These are phyloP conservation scores for Retiboletus flavoniger DNA, from an alignment of 1,284 basidiomycete species.

Conservation along the genomic window DNA sequence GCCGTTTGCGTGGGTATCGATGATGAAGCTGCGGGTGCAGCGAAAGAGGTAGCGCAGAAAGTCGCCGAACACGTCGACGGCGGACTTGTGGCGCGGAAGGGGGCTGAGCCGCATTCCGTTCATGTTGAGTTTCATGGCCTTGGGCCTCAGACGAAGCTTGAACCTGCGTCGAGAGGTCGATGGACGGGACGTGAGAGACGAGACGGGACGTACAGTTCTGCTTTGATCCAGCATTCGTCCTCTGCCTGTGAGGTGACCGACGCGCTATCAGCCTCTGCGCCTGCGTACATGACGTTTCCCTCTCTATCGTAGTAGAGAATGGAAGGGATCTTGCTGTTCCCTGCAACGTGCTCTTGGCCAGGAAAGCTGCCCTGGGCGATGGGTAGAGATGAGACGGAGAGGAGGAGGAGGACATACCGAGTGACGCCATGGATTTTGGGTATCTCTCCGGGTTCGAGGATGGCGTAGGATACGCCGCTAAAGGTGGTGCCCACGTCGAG, in stretches of 20 bases:
- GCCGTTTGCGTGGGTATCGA: conserved; percentile 72
- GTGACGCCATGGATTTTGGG: conserved; percentile 74
- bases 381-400: conserved; percentile 4
- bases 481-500: conserved; percentile 77
- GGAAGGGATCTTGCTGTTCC: conserved; percentile 78
- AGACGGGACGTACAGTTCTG: conserved; percentile 57
- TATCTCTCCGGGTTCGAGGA: conserved; percentile 69
- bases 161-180: conserved; percentile 45
- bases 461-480: conserved; percentile 72
- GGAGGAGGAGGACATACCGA: conserved; percentile 41
- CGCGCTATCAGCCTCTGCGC: conserved; percentile 68
- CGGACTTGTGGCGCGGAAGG: conserved; percentile 61
- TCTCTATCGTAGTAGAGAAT: conserved; percentile 66
- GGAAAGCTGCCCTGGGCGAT: conserved; percentile 53
- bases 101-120: conserved; percentile 72
- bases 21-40: conserved; percentile 70
- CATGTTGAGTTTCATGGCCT: conserved; percentile 73
- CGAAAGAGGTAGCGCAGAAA: conserved; percentile 70
- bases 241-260: conserved; percentile 62
- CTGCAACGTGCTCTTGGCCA: conserved; percentile 78
- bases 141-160: conserved; percentile 73
- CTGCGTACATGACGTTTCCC: conserved; percentile 65
- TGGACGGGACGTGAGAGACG: not conserved
- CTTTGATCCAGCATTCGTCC: conserved; percentile 71
- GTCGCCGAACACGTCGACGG: conserved; percentile 74